Base-by-base conservation (phyloP, 2,329 filamentous ascomycete genomes). In the Penicillium sp. region DNA sequence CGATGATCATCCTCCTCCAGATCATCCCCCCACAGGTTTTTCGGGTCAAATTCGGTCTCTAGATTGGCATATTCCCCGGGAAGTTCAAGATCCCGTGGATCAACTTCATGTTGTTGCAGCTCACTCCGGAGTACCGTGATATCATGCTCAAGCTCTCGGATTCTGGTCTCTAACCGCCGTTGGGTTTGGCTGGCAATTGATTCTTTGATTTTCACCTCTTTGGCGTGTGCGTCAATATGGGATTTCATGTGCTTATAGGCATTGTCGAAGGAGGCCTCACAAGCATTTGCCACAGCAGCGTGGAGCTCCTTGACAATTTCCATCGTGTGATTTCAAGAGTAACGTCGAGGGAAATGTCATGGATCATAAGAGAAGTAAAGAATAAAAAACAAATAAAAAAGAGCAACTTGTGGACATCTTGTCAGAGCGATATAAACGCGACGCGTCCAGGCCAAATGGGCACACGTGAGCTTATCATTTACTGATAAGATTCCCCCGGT, bases 281-380 rank as follows among this genome's bases (percentile, higher is more conserved):
- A 68, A 22, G 59, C 51, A 32, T 69, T 61, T 26, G 65, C 50
- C 45, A 74, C 55, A 46, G 69, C 69, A 38, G 51, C 50, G 43
- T 72, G 71, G 32, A 74, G 64, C 14, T 64, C 61, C 47, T 66
- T 67, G 24, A 74, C 46, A 29, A 65, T 50, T 29, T 74, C 72
- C 72, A 74, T 64, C 24, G 40, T 29, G 35, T n/a, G 8, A 3
- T 44, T 38, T 20, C 11, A 20, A n/a, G 16, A 22, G 35, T 39
- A 22, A 3, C 5, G 11, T 22, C 2, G 20, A 24, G 22, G 7
- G 18, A 14, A 10, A 50, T 40, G 5, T 7, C 16, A n/a, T 13
- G 20, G 2, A 18, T 42, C 11, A 31, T 9, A 42, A 31, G 6
- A 14, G 22, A 20, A 24, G 9, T 2, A 18, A 20, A 26, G 26